Conservation (phyloP, 1,139 yeast genomes). For the Torulaspora pretoriensis region DNA sequence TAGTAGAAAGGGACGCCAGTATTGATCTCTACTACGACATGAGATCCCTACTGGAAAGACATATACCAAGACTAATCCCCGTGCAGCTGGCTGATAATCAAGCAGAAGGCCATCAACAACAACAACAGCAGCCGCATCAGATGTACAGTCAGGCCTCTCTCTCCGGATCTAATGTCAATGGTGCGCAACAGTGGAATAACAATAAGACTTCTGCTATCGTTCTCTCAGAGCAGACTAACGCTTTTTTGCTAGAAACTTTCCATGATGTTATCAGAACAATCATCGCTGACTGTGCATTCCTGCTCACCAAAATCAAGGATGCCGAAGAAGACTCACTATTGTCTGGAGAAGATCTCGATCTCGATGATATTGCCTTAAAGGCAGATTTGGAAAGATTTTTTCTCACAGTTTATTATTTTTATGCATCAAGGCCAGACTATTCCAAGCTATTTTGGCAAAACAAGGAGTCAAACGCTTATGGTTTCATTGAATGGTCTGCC, state of each 20-base stretch:
- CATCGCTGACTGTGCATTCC: slow-evolving; percentile 69
- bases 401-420: slow-evolving; percentile 68
- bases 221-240: slow-evolving; percentile 28
- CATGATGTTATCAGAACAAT: slow-evolving; percentile 57
- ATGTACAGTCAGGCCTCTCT: slow-evolving; percentile 32
- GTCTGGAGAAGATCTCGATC: slow-evolving; percentile 44
- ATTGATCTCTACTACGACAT: slow-evolving; percentile 57
- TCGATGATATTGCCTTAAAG: slow-evolving; percentile 58
- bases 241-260: slow-evolving; percentile 37
- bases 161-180: slow-evolving; percentile 36
- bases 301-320: slow-evolving; percentile 74
- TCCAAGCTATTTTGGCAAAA: slow-evolving; percentile 70
- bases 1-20: slow-evolving; percentile 36
- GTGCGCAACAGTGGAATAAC: background rate
- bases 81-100: slow-evolving; percentile 44
- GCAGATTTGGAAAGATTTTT: slow-evolving; percentile 88
- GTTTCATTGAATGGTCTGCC: slow-evolving; percentile 85
- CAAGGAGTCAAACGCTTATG: slow-evolving; percentile 57
- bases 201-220: slow-evolving; percentile 10
- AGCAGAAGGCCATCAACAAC: slow-evolving; percentile 27
- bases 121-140: slow-evolving; percentile 12
- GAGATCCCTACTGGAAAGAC: slow-evolving; percentile 62
- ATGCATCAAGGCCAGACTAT: slow-evolving; percentile 55
- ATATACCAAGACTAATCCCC: slow-evolving; percentile 54
- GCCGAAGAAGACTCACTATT: slow-evolving; percentile 80